Evolutionary conservation across 1,284 basidiomycete species (phyloP).

Genomic region (Papiliotrema fonsecae): DNA sequence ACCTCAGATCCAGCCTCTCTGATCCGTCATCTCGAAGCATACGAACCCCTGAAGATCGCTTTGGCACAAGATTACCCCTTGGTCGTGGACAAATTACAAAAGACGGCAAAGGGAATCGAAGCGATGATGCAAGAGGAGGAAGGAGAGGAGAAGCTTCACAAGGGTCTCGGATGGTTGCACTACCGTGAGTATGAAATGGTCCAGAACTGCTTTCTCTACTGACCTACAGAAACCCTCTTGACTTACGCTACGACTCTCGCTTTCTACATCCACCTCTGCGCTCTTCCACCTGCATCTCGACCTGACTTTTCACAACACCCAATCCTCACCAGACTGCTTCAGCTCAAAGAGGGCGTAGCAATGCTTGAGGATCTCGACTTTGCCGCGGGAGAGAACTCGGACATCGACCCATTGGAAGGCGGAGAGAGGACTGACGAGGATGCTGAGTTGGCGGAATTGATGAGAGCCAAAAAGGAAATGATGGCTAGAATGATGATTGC

Average conservation of each 20-base stretch:
- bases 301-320: constrained; percentile 71
- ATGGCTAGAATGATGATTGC: constrained; percentile 23
- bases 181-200: constrained; percentile 38
- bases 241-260: constrained; percentile 87
- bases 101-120: constrained; percentile 43
- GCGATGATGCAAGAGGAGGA: constrained; percentile 27
- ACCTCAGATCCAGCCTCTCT: constrained; percentile 51
- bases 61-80: constrained; percentile 53
- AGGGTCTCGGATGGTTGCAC: constrained; percentile 48
- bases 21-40: constrained; percentile 69
- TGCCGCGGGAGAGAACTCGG: constrained; percentile 51
- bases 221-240: constrained; percentile 66
- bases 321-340: constrained; percentile 72
- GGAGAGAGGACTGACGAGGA: constrained; percentile 23
- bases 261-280: constrained; percentile 85
- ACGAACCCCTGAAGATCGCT: constrained; percentile 66
- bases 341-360: constrained; percentile 75
- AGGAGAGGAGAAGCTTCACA: constrained; percentile 38
- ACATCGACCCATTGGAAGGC: constrained; percentile 45
- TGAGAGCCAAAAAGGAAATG: constrained; percentile 31
- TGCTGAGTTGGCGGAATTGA: constrained; percentile 33
- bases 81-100: constrained; percentile 46
- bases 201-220: background rate
- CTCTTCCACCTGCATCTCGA: constrained; percentile 57
- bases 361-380: constrained; percentile 80